Evolutionary conservation across 2,329 filamentous ascomycete species (phyloP).

Genomic region (Salinomyces thailandicus): DNA sequence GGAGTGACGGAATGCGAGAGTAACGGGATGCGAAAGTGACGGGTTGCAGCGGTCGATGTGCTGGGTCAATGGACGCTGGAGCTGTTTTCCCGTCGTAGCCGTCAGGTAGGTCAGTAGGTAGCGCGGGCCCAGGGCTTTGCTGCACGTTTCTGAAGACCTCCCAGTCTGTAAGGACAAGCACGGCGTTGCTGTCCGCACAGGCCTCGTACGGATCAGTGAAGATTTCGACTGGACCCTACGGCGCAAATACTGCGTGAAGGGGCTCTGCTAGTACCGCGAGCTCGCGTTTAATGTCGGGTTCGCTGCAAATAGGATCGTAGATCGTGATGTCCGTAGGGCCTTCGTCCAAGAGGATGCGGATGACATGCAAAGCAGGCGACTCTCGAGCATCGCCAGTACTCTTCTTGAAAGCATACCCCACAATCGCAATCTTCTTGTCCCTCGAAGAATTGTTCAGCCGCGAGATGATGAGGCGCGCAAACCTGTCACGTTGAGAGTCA

Average conservation of each 20-base stretch:
- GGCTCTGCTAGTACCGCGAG: conserved; percentile 13
- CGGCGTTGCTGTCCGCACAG: conserved; percentile 21
- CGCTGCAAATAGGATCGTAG: conserved; percentile 47
- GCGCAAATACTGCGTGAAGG: conserved; percentile 8
- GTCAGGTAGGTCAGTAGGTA: conserved; percentile 1
- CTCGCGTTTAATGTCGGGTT: conserved; percentile 21
- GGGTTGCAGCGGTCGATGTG: too few species aligned
- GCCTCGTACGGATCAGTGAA: conserved; percentile 21
- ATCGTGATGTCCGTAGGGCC: conserved; percentile 49
- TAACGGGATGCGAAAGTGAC: too few species aligned
- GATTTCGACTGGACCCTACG: conserved; percentile 18
- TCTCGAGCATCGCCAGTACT: conserved; percentile 65
- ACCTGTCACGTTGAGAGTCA: conserved; percentile 59
- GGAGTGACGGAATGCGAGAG: too few species aligned
- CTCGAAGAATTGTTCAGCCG: conserved; percentile 57
- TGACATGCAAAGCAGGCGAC: conserved; percentile 56
- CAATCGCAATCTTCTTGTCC: conserved; percentile 58
- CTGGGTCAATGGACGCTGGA: conserved; percentile 3
- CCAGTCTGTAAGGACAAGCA: conserved; percentile 23
- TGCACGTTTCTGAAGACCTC: conserved; percentile 21
- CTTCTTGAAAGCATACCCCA: conserved; percentile 71
- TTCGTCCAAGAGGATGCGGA: conserved; percentile 54
- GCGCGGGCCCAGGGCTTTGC: conserved; percentile 1
- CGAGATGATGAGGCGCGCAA: conserved; percentile 53
- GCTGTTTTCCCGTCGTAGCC: conserved; percentile 8